Evolutionary conservation across 495 filamentous ascomycete species (phyloP).

Genomic region (Penicillium maclennaniae): DNA sequence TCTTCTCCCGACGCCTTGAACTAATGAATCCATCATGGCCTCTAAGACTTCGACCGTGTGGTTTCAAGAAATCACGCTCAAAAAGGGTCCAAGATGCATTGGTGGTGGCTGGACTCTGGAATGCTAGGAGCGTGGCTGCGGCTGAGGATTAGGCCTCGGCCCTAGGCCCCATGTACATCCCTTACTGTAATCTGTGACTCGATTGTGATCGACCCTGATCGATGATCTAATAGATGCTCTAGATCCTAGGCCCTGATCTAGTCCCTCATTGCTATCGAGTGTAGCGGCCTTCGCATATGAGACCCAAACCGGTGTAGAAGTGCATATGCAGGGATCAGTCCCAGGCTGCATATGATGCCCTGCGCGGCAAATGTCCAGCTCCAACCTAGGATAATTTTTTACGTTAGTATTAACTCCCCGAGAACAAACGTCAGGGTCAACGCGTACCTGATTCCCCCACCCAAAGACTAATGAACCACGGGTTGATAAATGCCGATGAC

Average conservation of each 20-base stretch:
- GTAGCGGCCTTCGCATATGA: background rate
- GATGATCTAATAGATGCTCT: background rate
- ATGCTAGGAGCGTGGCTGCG: background rate
- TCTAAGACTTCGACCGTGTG: background rate
- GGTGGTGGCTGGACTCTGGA: conserved; percentile 2
- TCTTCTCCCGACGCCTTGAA: background rate
- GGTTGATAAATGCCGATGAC: conserved; percentile 9
- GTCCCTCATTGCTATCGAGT: background rate
- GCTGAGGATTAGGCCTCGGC: background rate
- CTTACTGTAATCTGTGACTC: background rate
- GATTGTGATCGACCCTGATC: background rate
- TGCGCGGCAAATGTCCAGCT: background rate
- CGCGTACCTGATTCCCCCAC: conserved; percentile 4
- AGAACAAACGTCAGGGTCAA: background rate
- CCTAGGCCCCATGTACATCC: background rate
- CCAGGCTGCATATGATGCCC: background rate
- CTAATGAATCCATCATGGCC: background rate
- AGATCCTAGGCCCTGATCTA: background rate
- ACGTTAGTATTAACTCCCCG: background rate
- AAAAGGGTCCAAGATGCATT: background rate
- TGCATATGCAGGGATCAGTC: conserved; percentile 3
- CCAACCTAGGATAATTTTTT: background rate
- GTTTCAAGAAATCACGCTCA: background rate
- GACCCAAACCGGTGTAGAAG: background rate
- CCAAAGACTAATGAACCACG: conserved; percentile 11